A percentile compares a stretch with the other conserved stretches of the same genome.
Conservation (phyloP, 23 red algal genomes). For the Gracilaria gracilis region DNA sequence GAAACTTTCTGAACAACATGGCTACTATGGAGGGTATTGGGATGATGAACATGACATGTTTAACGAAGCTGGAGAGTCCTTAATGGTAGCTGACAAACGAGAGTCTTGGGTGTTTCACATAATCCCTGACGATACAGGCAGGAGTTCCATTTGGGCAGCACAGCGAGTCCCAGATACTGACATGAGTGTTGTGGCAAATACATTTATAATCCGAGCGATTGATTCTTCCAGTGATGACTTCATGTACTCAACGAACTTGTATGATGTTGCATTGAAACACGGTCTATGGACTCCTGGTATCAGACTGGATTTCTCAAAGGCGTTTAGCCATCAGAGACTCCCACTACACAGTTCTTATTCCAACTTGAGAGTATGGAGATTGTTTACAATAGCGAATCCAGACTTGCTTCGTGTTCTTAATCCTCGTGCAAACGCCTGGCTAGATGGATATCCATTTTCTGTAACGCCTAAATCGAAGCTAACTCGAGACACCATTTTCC, state of each 20-base stretch:
- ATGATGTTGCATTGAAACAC: slow-evolving; percentile 31
- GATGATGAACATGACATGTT: slow-evolving; percentile 5
- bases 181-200: slow-evolving; percentile 73
- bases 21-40: slow-evolving; percentile 70
- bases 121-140: slow-evolving; percentile 57
- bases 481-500: slow-evolving; percentile 34
- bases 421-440: slow-evolving; percentile 43
- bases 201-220: slow-evolving; percentile 67
- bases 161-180: slow-evolving; percentile 75
- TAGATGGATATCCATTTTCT: slow-evolving; percentile 70
- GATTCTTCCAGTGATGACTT: slow-evolving; percentile 50
- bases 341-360: slow-evolving; percentile 38
- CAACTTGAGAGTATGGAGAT: slow-evolving; percentile 65
- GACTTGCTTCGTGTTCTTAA: slow-evolving; percentile 12
- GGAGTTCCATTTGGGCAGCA: slow-evolving; percentile 68
- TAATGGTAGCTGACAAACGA: slow-evolving; percentile 61
- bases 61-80: slow-evolving; percentile 70
- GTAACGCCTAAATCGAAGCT: slow-evolving; percentile 46
- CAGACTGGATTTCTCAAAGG: slow-evolving; percentile 59
- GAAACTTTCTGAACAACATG: slow-evolving; percentile 60
- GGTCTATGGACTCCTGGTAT: slow-evolving; percentile 37
- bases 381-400: slow-evolving; percentile 45
- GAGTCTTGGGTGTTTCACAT: slow-evolving; percentile 83
- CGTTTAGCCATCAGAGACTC: slow-evolving; percentile 30
- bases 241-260: slow-evolving; percentile 49